These are phyloP conservation scores for Tuber aestivum DNA, from an alignment of 495 filamentous ascomycete species.

Conservation along the genomic window DNA sequence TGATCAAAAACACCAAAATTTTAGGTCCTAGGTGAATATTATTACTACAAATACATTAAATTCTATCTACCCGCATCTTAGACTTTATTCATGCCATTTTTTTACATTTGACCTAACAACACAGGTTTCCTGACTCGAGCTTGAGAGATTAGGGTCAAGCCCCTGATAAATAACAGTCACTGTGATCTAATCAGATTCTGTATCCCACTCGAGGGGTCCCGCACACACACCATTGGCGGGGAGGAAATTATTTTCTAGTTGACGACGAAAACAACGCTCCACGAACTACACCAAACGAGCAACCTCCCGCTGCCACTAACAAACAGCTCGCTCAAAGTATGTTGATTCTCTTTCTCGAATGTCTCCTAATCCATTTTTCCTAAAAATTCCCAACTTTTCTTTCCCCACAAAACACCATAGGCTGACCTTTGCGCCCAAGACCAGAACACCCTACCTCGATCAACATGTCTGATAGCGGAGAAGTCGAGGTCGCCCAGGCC, in stretches of 20 bases:
- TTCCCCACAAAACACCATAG: neutral
- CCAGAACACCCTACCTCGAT: slow-evolving; percentile 30
- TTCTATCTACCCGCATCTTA: neutral
- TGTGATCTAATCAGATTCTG: slow-evolving; percentile 20
- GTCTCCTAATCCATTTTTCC: neutral
- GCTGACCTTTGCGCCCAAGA: neutral
- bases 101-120: neutral
- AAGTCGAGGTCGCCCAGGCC: slow-evolving; percentile 81
- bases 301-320: slow-evolving; percentile 25
- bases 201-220: slow-evolving; percentile 6
- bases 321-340: neutral
- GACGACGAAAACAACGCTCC: slow-evolving; percentile 14
- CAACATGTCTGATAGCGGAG: slow-evolving; percentile 93
- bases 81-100: neutral
- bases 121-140: neutral
- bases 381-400: neutral
- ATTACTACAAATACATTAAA: neutral
- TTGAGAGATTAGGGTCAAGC: slow-evolving; percentile 30
- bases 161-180: slow-evolving; percentile 22
- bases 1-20: neutral
- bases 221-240: slow-evolving; percentile 10
- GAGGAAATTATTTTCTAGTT: slow-evolving; percentile 6
- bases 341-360: neutral
- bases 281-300: slow-evolving; percentile 18
- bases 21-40: neutral